Conservation (phyloP, 192 early-diverging fungal species). For the Glomus cerebriforme region DNA sequence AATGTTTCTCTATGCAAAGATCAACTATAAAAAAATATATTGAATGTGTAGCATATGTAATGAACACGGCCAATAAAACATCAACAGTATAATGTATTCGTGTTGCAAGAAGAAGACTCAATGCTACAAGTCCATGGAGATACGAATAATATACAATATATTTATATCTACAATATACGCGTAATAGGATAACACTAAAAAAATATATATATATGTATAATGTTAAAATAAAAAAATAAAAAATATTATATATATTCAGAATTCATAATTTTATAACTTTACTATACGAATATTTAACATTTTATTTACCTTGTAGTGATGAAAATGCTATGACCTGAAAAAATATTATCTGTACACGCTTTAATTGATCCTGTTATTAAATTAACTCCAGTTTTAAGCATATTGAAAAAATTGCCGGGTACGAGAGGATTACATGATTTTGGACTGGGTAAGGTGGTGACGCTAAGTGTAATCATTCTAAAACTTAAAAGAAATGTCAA, state of each 20-base stretch:
- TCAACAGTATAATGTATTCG: slow-evolving; percentile 48
- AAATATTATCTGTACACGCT: slow-evolving; percentile 49
- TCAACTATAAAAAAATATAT: slow-evolving; percentile 55
- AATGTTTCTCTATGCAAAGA: slow-evolving; percentile 46
- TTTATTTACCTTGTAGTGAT: slow-evolving; percentile 31
- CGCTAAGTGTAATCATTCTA: slow-evolving; percentile 38
- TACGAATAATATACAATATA: slow-evolving; percentile 40
- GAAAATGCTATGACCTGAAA: slow-evolving; percentile 46
- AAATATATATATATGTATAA: too few species aligned
- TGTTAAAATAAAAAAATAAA: too few species aligned
- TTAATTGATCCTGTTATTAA: slow-evolving; percentile 43
- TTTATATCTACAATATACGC: slow-evolving; percentile 42
- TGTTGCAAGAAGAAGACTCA: slow-evolving; percentile 42
- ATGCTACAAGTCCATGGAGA: slow-evolving; percentile 38
- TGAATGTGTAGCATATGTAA: slow-evolving; percentile 58
- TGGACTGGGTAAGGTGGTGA: slow-evolving; percentile 46
- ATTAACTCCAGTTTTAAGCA: slow-evolving; percentile 39
- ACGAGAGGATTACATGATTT: slow-evolving; percentile 37
- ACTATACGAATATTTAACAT: too few species aligned
- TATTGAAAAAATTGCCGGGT: slow-evolving; percentile 28
- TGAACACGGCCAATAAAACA: slow-evolving; percentile 47
- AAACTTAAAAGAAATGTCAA: slow-evolving; percentile 36
- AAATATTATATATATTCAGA: not conserved
- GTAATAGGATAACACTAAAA: slow-evolving; percentile 42
- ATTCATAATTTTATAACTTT: not conserved